These are phyloP conservation scores for Cystobasidium pallidum DNA, from an alignment of 1,284 basidiomycete species.

Conservation along the genomic window DNA sequence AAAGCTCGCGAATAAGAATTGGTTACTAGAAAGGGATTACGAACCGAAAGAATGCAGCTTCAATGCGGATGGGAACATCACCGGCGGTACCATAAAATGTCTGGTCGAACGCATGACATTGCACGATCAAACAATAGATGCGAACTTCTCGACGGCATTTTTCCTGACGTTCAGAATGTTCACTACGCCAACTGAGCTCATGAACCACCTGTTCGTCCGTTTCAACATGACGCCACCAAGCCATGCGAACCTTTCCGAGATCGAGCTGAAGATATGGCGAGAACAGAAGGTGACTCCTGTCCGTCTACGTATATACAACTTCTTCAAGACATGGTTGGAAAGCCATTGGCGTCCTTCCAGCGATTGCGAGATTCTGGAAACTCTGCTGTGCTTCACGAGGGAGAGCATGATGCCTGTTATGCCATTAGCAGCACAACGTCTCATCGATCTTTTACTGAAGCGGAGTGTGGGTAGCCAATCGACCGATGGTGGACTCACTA, in stretches of 20 bases:
- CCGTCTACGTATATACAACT: conserved; percentile 83
- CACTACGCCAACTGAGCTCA: conserved; percentile 74
- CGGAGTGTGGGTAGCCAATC: conserved; percentile 60
- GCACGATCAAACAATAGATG: conserved; percentile 78
- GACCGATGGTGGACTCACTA: conserved; percentile 47
- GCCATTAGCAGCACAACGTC: conserved; percentile 68
- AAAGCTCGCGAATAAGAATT: conserved; percentile 8
- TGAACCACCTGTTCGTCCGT: conserved; percentile 74
- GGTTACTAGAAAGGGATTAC: conserved; percentile 66
- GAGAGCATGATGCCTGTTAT: conserved; percentile 68
- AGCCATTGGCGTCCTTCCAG: conserved; percentile 75
- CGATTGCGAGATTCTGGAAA: conserved; percentile 60
- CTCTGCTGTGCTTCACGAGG: conserved; percentile 67
- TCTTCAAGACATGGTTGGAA: conserved; percentile 92
- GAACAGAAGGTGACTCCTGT: conserved; percentile 85
- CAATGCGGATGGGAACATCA: conserved; percentile 84
- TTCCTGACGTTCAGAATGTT: conserved; percentile 97
- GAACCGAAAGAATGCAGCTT: conserved; percentile 80
- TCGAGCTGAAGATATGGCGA: conserved; percentile 75
- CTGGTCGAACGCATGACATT: conserved; percentile 97
- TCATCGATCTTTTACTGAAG: conserved; percentile 68
- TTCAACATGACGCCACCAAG: conserved; percentile 69
- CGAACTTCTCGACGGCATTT: conserved; percentile 82
- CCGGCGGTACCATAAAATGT: conserved; percentile 84
- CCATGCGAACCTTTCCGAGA: conserved; percentile 60